Evolutionary conservation across 352 stramenopile genomes (phyloP).

Genomic region (Pythium folliculosum): DNA sequence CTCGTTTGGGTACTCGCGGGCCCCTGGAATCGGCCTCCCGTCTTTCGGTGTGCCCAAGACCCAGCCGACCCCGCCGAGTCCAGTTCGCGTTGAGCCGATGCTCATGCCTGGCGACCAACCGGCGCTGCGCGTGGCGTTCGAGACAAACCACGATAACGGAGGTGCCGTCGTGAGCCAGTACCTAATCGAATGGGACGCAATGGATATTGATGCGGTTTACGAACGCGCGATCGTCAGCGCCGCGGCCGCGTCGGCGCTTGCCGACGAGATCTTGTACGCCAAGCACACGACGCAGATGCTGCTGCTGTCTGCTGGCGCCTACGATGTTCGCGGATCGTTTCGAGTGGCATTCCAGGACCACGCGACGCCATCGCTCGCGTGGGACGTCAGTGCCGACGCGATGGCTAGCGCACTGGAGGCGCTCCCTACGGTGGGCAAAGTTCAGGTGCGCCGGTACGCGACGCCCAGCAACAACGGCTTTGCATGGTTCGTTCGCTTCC

Average conservation of each 20-base stretch:
- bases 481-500: conserved; percentile 82
- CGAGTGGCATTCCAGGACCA: conserved; percentile 71
- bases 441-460: conserved; percentile 72
- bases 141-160: conserved; percentile 74
- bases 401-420: conserved; percentile 78
- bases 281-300: conserved; percentile 89
- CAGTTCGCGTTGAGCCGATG: conserved; percentile 49
- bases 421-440: conserved; percentile 82
- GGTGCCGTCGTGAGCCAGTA: conserved; percentile 85
- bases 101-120: conserved; percentile 27
- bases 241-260: conserved; percentile 32
- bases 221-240: conserved; percentile 34
- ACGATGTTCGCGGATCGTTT: conserved; percentile 89
- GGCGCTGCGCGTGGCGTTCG: conserved; percentile 81
- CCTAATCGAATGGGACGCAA: conserved; percentile 93
- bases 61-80: conserved; percentile 58
- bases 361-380: conserved; percentile 68
- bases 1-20: conserved; percentile 87
- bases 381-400: conserved; percentile 76
- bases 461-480: conserved; percentile 63
- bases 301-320: conserved; percentile 70
- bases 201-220: conserved; percentile 74
- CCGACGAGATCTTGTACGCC: conserved; percentile 78
- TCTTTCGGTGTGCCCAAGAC: conserved; percentile 78
- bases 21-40: conserved; percentile 62